These are phyloP conservation scores for Styphnolobium japonicum DNA, from an alignment of 306 rosid genomes.

Conservation along the genomic window DNA sequence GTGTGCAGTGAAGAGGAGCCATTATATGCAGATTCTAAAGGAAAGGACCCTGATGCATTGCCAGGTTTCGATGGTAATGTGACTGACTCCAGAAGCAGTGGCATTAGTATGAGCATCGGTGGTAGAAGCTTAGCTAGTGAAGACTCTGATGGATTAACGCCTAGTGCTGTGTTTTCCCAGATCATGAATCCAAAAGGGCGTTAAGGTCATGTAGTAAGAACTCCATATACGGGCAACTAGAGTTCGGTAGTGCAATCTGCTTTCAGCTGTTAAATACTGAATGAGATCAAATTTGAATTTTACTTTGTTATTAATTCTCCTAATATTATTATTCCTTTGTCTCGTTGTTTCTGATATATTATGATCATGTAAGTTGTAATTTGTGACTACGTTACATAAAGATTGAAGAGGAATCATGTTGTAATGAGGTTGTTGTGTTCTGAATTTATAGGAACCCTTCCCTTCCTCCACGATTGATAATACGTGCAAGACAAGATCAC, in stretches of 20 bases:
- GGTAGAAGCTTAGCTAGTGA: conserved; percentile 97
- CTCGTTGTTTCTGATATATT: conserved; percentile 23
- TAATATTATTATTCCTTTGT: conserved; percentile 26
- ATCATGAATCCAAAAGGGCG: conserved; percentile 99
- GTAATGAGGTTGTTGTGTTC: conserved; percentile 18
- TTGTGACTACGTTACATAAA: conserved; percentile 36
- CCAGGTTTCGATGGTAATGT: conserved; percentile 58
- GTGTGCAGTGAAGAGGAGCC: conserved; percentile 58
- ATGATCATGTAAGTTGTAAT: conserved; percentile 45
- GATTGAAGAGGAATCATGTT: conserved; percentile 35
- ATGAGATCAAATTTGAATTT: conserved; percentile 31
- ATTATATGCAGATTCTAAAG: conserved; percentile 41
- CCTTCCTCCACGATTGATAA: background rate
- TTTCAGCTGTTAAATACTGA: conserved; percentile 18
- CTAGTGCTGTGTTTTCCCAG: conserved; percentile 97
- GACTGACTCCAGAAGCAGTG: conserved; percentile 88
- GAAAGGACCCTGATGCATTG: conserved; percentile 57
- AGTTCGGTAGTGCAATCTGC: conserved; percentile 10
- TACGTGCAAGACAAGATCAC: background rate
- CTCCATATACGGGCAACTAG: background rate
- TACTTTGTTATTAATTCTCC: conserved; percentile 21
- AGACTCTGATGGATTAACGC: conserved; percentile 96
- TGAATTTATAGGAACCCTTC: background rate
- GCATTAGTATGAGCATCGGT: conserved; percentile 94
- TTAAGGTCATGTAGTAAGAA: conserved; percentile 35